These are phyloP conservation scores for Lentinula guzmanii DNA, from an alignment of 768 basidiomycete species.

Conservation along the genomic window DNA sequence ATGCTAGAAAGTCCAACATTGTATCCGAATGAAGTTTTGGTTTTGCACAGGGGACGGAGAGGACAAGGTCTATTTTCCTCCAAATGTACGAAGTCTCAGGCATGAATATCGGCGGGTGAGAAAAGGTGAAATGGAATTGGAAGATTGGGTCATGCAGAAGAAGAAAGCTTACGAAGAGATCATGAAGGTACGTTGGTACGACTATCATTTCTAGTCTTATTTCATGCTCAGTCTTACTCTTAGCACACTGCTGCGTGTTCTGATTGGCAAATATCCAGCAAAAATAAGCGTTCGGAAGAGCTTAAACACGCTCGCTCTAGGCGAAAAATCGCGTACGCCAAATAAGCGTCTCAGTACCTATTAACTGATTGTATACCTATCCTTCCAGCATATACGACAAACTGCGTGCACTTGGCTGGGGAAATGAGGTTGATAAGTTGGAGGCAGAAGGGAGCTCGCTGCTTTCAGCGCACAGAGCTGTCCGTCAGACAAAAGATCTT, in stretches of 20 bases:
- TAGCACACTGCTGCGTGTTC: not conserved
- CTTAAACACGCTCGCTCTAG: not conserved
- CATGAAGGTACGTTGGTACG: not conserved
- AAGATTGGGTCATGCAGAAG: not conserved
- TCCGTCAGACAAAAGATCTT: conserved; percentile 2
- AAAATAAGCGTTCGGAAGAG: not conserved
- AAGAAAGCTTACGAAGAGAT: not conserved
- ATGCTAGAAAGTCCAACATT: not conserved
- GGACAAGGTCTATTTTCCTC: conserved; percentile 6
- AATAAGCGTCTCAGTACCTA: not conserved
- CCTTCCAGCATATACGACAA: not conserved
- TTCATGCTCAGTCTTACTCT: not conserved
- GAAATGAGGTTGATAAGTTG: not conserved
- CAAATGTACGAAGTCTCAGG: not conserved
- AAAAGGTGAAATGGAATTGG: not conserved
- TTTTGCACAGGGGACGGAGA: conserved; percentile 1
- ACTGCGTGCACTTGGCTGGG: conserved; percentile 3
- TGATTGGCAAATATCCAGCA: not conserved
- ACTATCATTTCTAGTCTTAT: not conserved
- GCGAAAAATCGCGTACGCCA: not conserved
- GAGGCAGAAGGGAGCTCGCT: not conserved
- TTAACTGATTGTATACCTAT: not conserved
- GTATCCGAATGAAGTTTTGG: not conserved
- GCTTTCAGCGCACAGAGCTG: not conserved
- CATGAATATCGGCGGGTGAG: not conserved